Conservation (phyloP, 192 early-diverging fungal genomes). For the Entomortierella chlamydospora region DNA sequence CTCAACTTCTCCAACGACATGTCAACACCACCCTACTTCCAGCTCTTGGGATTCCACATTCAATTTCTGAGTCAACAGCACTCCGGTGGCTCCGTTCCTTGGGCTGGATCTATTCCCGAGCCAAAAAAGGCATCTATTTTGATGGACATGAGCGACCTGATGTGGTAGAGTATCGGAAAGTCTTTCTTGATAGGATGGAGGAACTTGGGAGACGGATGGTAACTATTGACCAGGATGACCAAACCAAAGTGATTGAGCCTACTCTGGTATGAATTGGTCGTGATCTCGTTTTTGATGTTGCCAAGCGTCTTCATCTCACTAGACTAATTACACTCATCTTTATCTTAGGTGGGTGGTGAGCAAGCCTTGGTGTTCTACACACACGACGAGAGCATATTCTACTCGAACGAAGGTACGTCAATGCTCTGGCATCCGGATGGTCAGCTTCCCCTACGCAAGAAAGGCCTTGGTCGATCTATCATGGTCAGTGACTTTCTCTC, state of each 20-base stretch:
- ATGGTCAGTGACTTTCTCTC: conserved; percentile 41
- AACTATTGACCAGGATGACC: no score
- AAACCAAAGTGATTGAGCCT: no score
- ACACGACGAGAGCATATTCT: conserved; percentile 33
- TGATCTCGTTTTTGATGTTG: no score
- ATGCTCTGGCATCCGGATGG: conserved; percentile 13
- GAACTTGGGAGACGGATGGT: conserved; percentile 20
- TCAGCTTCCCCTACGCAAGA: conserved; percentile 8
- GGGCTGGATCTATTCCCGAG: neutral
- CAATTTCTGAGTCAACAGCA: neutral
- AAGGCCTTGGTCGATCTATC: conserved; percentile 23
- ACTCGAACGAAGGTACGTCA: conserved; percentile 20
- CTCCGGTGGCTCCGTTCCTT: neutral
- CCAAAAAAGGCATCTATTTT: neutral
- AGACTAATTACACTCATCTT: neutral
- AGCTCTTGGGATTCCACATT: neutral
- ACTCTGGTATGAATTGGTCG: no score
- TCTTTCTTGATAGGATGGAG: conserved; percentile 27
- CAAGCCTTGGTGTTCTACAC: conserved; percentile 3
- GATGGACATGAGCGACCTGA: conserved; percentile 6
- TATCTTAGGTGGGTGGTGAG: neutral
- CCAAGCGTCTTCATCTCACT: no score
- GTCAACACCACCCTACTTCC: conserved; percentile 3
- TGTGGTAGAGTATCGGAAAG: conserved; percentile 17
- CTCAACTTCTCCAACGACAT: neutral